These are phyloP conservation scores for Apostasia shenzhenica DNA, from an alignment of 106 monocot genomes.

Conservation along the genomic window DNA sequence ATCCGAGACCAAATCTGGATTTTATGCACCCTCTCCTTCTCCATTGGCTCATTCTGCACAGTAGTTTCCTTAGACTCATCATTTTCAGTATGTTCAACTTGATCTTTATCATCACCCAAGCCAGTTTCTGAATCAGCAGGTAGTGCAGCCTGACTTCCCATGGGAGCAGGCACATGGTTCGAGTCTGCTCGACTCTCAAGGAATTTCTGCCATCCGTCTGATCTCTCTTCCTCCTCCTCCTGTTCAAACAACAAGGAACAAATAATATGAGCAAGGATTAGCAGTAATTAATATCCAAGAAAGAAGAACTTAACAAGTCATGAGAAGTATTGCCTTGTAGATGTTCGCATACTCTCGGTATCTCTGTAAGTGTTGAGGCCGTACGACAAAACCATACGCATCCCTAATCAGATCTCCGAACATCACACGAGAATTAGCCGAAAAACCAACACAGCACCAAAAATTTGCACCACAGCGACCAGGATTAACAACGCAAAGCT, in stretches of 20 bases:
- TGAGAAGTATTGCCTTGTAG: slow-evolving; percentile 62
- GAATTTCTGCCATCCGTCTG: slow-evolving; percentile 85
- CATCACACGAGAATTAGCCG: not conserved
- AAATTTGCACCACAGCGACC: slow-evolving; percentile 1
- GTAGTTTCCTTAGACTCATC: slow-evolving; percentile 11
- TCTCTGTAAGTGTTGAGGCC: slow-evolving; percentile 97
- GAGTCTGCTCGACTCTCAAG: slow-evolving; percentile 53
- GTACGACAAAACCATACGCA: slow-evolving; percentile 94
- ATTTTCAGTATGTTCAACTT: not conserved
- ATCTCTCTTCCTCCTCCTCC: slow-evolving; percentile 99
- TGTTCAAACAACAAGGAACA: not conserved
- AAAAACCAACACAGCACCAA: not conserved
- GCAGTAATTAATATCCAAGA: not conserved
- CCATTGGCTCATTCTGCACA: slow-evolving; percentile 7
- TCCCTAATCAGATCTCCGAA: slow-evolving; percentile 55
- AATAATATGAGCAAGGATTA: not conserved
- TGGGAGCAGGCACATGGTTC: slow-evolving; percentile 4
- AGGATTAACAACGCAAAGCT: not conserved
- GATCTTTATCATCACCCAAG: not conserved
- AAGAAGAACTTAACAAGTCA: not conserved
- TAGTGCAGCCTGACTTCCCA: not conserved
- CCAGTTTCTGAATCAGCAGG: not conserved
- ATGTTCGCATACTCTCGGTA: slow-evolving; percentile 89
- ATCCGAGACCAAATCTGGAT: slow-evolving; percentile 76
- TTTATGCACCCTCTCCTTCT: slow-evolving; percentile 43